These are phyloP conservation scores for Fomitopsis pulvina DNA, from an alignment of 768 basidiomycete species.

Conservation along the genomic window DNA sequence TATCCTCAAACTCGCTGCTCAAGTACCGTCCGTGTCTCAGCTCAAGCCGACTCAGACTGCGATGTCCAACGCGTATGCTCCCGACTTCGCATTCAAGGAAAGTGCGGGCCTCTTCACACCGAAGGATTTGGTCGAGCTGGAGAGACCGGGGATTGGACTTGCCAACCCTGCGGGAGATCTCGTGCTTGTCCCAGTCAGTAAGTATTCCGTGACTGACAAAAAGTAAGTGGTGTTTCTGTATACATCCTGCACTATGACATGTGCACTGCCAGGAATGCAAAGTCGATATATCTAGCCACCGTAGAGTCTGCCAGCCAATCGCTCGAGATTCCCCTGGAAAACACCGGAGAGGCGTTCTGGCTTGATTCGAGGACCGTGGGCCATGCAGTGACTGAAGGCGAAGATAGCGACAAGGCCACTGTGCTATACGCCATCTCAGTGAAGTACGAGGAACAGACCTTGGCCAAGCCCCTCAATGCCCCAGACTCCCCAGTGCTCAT, in stretches of 20 bases:
- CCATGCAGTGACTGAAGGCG: slow-evolving; percentile 53
- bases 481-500: slow-evolving; percentile 40
- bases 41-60: slow-evolving; percentile 9
- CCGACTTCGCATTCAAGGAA: slow-evolving; percentile 53
- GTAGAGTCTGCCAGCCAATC: slow-evolving; percentile 45
- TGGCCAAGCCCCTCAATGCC: slow-evolving; percentile 24
- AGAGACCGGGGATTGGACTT: slow-evolving; percentile 58
- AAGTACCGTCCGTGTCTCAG: slow-evolving; percentile 37
- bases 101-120: slow-evolving; percentile 61
- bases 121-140: slow-evolving; percentile 61
- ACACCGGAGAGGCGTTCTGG: slow-evolving; percentile 78
- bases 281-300: slow-evolving; percentile 56
- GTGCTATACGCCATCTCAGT: slow-evolving; percentile 58
- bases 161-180: slow-evolving; percentile 66
- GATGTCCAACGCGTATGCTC: slow-evolving; percentile 2
- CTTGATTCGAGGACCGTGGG: slow-evolving; percentile 63
- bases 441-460: slow-evolving; percentile 30
- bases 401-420: slow-evolving; percentile 38
- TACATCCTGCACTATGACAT: background rate
- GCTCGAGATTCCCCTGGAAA: slow-evolving; percentile 53
- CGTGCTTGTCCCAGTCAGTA: slow-evolving; percentile 56
- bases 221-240: slow-evolving; percentile 40
- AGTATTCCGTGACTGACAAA: slow-evolving; percentile 67
- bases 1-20: slow-evolving; percentile 49
- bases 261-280: slow-evolving; percentile 49